Base-by-base conservation (phyloP, 2,329 filamentous ascomycete genomes). In the Pestalotiopsis sp. region DNA sequence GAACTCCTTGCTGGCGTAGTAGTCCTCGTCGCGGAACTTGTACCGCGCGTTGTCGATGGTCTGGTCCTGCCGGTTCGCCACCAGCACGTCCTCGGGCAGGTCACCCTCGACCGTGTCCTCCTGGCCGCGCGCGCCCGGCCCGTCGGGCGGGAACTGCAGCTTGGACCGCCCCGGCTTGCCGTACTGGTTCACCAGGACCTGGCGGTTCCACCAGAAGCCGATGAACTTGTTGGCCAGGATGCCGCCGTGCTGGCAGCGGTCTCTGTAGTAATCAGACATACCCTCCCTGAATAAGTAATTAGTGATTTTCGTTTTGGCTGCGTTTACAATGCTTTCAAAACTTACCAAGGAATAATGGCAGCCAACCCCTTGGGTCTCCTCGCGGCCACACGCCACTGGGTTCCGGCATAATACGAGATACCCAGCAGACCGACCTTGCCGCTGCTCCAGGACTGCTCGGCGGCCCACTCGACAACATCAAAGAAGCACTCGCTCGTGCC, bases 161-260 rank as follows among this genome's bases (percentile, higher is more conserved):
- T 72, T 74, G 4, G 75, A 77, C n/a, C 77, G 69, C 0, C 76
- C 77, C 1, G 75, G 70, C 11, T 82, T 82, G 1, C 91, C 91
- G 70, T 93, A 93, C 76, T 93, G 91, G 73, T 92, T 93, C 0
- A 83, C 82, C 7, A 91, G 80, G 6, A 92, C 88, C 75, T 92
- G 90, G 0, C 88, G 83, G 73, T 91, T 85, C 89, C 89, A 92
- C 90, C 90, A 92, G 73, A 90, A 88, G 13, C 79, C 74, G 72
- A 91, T 90, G 72, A 90, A 90, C 0, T 75, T 76, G 71, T 90
- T 85, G 0, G 87, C 87, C 2, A 90, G 75, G 60, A 91, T 91
- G 0, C 89, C 89, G 0, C 89, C 89, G 68, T 91, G 89, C 0
- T 88, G 82, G 70, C 86, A 89, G 0, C 87, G 80, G 70, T 91